Percentiles rank a stretch among this genome's conserved stretches.
phyloP scores from a whole-genome alignment of 495 filamentous ascomycete species.

The Aspergillus mulundensis region DNA sequence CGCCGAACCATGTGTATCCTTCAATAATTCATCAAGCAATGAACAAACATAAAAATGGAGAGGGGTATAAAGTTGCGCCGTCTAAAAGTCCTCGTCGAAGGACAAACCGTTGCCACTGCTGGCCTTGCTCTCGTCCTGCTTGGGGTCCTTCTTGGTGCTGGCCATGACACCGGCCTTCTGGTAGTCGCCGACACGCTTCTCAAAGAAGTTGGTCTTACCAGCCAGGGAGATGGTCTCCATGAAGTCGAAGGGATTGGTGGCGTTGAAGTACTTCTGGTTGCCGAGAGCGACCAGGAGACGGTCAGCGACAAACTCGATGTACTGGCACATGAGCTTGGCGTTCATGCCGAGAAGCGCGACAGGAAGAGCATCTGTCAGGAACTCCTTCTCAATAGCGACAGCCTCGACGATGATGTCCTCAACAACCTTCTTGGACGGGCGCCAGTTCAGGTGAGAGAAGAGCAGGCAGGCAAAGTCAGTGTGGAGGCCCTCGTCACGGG shows the following conservation, averaged over 20 bases:
- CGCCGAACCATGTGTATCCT: conserved; percentile 42
- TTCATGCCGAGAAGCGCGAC: conserved; percentile 96
- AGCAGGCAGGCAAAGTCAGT: conserved; percentile 98
- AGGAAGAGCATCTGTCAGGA: conserved; percentile 92
- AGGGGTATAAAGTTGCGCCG: conserved; percentile 22
- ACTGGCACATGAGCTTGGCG: conserved; percentile 94
- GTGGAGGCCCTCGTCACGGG: conserved; percentile 98
- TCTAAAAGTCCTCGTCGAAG: conserved; percentile 97
- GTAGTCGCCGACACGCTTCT: conserved; percentile 99
- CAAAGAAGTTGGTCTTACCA: conserved; percentile 99
- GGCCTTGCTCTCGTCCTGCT: conserved; percentile 48
- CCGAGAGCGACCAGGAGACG: conserved; percentile 88
- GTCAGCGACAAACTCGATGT: conserved; percentile 99
- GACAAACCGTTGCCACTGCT: conserved; percentile 74
- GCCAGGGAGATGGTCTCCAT: conserved; percentile 99
- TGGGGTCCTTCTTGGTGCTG: conserved; percentile 75
- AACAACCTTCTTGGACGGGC: conserved; percentile 75
- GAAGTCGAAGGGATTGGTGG: conserved; percentile 97
- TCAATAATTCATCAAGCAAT: conserved; percentile 34
- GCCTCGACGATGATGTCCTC: conserved; percentile 89
- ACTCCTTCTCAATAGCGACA: conserved; percentile 93
- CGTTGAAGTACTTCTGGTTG: conserved; percentile 88
- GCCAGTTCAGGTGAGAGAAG: conserved; percentile 91
- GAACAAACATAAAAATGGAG: conserved; percentile 14
- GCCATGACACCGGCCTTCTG: conserved; percentile 99